phyloP scores from a whole-genome alignment of 768 basidiomycete species.

The Candolleomyces efflorescens region DNA sequence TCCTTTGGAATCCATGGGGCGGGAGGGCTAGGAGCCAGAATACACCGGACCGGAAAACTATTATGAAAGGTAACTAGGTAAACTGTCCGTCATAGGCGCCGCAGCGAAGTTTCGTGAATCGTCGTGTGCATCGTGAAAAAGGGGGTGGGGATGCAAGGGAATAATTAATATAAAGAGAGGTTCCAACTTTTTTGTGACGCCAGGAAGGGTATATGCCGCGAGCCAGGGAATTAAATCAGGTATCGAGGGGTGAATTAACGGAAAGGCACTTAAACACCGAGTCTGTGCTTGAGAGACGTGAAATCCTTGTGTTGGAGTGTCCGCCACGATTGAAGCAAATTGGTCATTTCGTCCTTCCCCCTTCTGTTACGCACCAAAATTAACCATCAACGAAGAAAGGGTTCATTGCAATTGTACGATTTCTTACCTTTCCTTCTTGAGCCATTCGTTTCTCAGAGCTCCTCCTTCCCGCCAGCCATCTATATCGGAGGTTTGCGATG shows the following conservation, averaged over 20 bases:
- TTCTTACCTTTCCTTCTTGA: constrained; percentile 48
- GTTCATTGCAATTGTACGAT: neutral
- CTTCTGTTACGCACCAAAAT: constrained; percentile 33
- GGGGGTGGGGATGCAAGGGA: neutral
- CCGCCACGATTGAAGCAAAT: constrained; percentile 45
- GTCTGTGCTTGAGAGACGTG: constrained; percentile 46
- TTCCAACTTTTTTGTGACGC: no score
- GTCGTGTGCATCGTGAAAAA: neutral
- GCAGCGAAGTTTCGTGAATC: no score
- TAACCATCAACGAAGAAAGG: neutral
- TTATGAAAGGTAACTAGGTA: neutral
- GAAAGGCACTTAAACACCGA: constrained; percentile 42
- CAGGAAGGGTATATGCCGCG: no score
- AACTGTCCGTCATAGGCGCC: neutral
- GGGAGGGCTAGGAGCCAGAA: neutral
- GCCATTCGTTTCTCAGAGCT: constrained; percentile 49
- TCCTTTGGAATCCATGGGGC: no score
- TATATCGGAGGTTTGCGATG: constrained; percentile 28
- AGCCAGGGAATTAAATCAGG: neutral
- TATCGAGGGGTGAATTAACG: neutral
- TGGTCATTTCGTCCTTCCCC: constrained; percentile 53
- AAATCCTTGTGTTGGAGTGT: constrained; percentile 49
- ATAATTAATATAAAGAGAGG: neutral
- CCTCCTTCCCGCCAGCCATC: constrained; percentile 53
- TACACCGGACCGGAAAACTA: neutral